phyloP scores from a whole-genome alignment of 345 rosid species.

The Erodium maritimum region DNA sequence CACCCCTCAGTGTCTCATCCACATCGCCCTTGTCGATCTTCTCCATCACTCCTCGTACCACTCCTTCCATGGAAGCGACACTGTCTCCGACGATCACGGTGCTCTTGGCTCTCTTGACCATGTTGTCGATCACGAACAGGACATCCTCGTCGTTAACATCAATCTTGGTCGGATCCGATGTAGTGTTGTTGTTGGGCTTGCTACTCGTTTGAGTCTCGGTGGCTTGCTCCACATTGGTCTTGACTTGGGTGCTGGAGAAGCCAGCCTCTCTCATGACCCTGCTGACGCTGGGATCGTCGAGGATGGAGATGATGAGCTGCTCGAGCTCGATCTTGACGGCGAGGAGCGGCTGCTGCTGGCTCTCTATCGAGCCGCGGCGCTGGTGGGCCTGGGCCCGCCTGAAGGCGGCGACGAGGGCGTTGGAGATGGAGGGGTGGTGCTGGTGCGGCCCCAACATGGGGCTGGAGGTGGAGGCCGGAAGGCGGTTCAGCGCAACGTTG shows the following conservation, averaged over 20 bases:
- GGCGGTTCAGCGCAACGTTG: conserved; percentile 92
- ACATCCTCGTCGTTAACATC: conserved; percentile 76
- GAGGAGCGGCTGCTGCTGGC: conserved; percentile 80
- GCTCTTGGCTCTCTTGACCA: conserved; percentile 34
- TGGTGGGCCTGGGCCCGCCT: conserved; percentile 99
- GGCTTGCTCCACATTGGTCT: conserved; percentile 67
- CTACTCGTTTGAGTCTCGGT: conserved; percentile 22
- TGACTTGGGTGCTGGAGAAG: conserved; percentile 81
- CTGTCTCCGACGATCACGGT: conserved; percentile 72
- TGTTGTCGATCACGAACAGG: conserved; percentile 40
- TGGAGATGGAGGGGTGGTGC: conserved; percentile 58
- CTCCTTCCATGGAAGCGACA: conserved; percentile 36
- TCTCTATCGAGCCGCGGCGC: conserved; percentile 77
- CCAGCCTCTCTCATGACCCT: conserved; percentile 99
- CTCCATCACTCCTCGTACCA: conserved; percentile 47
- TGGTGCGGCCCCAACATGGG: conserved; percentile 46
- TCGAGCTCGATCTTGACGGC: conserved; percentile 85
- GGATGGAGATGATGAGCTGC: conserved; percentile 79
- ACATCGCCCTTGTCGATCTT: conserved; percentile 53
- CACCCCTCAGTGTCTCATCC: conserved; percentile 39
- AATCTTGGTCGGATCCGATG: conserved; percentile 25
- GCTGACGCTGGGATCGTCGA: conserved; percentile 96
- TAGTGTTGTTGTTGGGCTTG: conserved; percentile 32
- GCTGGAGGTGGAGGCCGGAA: conserved; percentile 62
- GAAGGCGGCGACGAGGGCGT: conserved; percentile 91